phyloP scores from a whole-genome alignment of 2,329 filamentous ascomycete genomes.

The Botrytis elliptica region DNA sequence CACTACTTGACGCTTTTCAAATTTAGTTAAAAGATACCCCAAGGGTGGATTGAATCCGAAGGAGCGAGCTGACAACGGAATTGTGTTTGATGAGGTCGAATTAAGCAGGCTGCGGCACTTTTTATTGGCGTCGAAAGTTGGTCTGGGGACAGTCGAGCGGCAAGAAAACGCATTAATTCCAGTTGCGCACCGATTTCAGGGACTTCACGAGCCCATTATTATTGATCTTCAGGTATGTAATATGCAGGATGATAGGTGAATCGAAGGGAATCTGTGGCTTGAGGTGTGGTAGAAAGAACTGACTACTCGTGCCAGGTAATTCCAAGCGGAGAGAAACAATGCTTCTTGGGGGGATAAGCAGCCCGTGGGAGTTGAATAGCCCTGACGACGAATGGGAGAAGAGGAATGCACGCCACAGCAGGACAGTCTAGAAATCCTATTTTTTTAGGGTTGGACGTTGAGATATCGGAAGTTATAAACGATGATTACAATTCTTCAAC shows the following conservation, averaged over 20 bases:
- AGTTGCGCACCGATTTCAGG: slow-evolving; percentile 24
- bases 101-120: slow-evolving; percentile 18
- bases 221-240: slow-evolving; percentile 29
- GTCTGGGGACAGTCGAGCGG: slow-evolving; percentile 17
- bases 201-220: slow-evolving; percentile 27
- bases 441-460: slow-evolving; percentile 26
- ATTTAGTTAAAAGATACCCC: slow-evolving; percentile 1
- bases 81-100: slow-evolving; percentile 7
- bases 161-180: slow-evolving; percentile 12
- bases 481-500: slow-evolving; percentile 19
- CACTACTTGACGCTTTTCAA: slow-evolving; percentile 18
- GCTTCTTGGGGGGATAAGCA: slow-evolving; percentile 32
- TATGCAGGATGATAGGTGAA: slow-evolving; percentile 27
- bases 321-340: slow-evolving; percentile 32
- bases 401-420: slow-evolving; percentile 33
- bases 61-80: slow-evolving; percentile 18
- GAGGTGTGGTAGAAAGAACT: slow-evolving; percentile 27
- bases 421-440: slow-evolving; percentile 24
- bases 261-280: slow-evolving; percentile 34
- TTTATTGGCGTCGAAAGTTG: slow-evolving; percentile 20
- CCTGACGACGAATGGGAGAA: slow-evolving; percentile 33
- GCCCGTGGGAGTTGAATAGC: slow-evolving; percentile 33
- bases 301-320: slow-evolving; percentile 30
- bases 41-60: slow-evolving; percentile 9
- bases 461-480: slow-evolving; percentile 21